A percentile compares a stretch with the other conserved stretches of the same genome.
Evolutionary conservation across 1,139 yeast species (phyloP).

Genomic region (Protomyces lactucae-debilis): DNA sequence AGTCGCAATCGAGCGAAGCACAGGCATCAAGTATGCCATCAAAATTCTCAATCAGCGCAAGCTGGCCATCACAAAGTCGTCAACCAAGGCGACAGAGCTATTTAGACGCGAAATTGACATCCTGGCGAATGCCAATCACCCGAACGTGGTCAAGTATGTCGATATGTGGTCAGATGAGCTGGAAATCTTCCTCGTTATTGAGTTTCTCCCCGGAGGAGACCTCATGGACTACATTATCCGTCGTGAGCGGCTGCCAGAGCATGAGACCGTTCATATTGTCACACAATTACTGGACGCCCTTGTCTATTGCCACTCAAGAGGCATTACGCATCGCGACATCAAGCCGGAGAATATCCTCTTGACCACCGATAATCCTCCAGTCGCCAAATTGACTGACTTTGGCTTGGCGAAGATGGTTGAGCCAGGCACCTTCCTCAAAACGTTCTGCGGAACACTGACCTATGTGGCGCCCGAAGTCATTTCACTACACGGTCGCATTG

Average conservation of each 20-base stretch:
- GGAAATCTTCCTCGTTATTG: constrained; percentile 69
- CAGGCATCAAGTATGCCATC: constrained; percentile 84
- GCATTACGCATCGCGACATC: constrained; percentile 88
- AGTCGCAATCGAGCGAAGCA: constrained; percentile 75
- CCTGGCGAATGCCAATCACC: constrained; percentile 50
- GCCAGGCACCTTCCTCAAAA: constrained; percentile 61
- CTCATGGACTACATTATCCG: constrained; percentile 69
- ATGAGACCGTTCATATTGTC: constrained; percentile 57
- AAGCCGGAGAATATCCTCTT: constrained; percentile 84
- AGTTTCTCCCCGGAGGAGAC: constrained; percentile 76
- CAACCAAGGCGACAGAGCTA: constrained; percentile 37
- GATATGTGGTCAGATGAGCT: constrained; percentile 94
- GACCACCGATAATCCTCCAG: constrained; percentile 66
- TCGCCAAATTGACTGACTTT: constrained; percentile 86
- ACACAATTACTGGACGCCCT: constrained; percentile 80
- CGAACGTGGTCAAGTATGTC: constrained; percentile 72
- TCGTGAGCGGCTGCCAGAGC: constrained; percentile 50
- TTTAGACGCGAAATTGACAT: constrained; percentile 78
- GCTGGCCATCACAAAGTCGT: constrained; percentile 65
- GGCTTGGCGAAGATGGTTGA: constrained; percentile 82
- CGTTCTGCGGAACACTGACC: constrained; percentile 84
- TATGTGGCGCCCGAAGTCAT: constrained; percentile 84
- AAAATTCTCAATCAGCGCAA: constrained; percentile 81
- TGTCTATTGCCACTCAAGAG: constrained; percentile 76
- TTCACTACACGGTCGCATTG: constrained; percentile 41